A percentile compares a stretch with the other conserved stretches of the same genome.
Conservation (phyloP, 2,329 filamentous ascomycete species). For the Malbranchea cinnamomea region DNA sequence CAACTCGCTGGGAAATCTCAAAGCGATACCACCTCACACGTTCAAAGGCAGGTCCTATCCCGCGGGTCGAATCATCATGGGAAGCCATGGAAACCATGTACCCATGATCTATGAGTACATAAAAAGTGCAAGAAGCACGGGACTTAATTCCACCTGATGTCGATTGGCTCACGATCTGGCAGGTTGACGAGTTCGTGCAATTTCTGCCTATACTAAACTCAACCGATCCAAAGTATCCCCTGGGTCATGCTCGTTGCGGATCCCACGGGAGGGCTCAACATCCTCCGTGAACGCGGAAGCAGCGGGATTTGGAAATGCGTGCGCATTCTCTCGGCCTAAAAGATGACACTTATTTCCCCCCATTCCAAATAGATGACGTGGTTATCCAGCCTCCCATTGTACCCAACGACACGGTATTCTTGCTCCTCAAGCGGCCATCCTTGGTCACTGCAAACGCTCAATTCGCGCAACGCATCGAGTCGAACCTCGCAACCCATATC, state of each 20-base stretch:
- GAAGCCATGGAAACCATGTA: slow-evolving; percentile 7
- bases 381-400: too few relatives aligned
- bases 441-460: too few relatives aligned
- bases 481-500: too few relatives aligned
- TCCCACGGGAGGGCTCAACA: slow-evolving; percentile 12
- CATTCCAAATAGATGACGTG: too few relatives aligned
- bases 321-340: slow-evolving; percentile 7
- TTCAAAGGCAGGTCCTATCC: slow-evolving; percentile 10
- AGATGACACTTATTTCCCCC: slow-evolving; percentile 6
- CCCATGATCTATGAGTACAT: slow-evolving; percentile 17
- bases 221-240: too few relatives aligned
- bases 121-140: slow-evolving; percentile 21
- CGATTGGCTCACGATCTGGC: slow-evolving; percentile 18
- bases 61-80: slow-evolving; percentile 14
- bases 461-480: too few relatives aligned
- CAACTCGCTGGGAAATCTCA: slow-evolving; percentile 21
- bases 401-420: too few relatives aligned
- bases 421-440: too few relatives aligned
- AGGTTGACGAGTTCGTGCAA: slow-evolving; percentile 24
- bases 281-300: slow-evolving; percentile 13
- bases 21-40: slow-evolving; percentile 24
- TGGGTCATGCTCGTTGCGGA: slow-evolving; percentile 15
- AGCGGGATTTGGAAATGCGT: slow-evolving; percentile 14
- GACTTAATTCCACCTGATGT: slow-evolving; percentile 21
- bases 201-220: slow-evolving; percentile 16